Base-by-base conservation (phyloP, 2,329 filamentous ascomycete genomes). In the Sporothrix pallida region DNA sequence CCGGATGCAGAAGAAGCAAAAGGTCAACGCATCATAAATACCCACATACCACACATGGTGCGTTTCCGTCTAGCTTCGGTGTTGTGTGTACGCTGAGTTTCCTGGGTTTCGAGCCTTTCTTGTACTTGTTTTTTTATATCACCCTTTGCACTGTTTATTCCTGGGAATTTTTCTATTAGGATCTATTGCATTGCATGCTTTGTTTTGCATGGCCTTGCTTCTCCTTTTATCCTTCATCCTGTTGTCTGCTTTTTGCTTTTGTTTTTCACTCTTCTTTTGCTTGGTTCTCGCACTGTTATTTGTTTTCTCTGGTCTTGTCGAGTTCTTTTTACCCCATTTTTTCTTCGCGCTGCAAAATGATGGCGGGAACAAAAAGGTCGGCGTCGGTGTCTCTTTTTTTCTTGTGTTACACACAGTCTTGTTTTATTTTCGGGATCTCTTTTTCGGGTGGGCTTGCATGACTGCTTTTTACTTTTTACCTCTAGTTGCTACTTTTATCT, bases 1-100 rank as follows among this genome's bases (percentile, higher is more conserved):
- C 31, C 82, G 87, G 75, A 87, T 89, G 84, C 81, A 80, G 78
- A 89, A 89, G 80, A 84, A 87, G 68, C 79, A 83, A 72, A 89
- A 89, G 79, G 82, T 81, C 52, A 87, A 86, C 75, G 50, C 75
- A 12, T n/a, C 73, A 52, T 74, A 71, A 42, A 23, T 15, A 15
- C n/a, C 20, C 42, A 2, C 42, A 9, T 8, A 37, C 31, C 20
- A n/a, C 8, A 17, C 13, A 44, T 20, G 37, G 9, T 17, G 56
- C 31, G 31, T 37, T 37, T 31, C 15, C 5, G 20, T 7, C 26
- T n/a, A 37, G 9, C 17, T 17, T 42, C 8, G 58, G 58, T 37
- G 58, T 12, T 10, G 60, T 46, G 60, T 65, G 37, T 23, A 60
- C 37, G 42, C 1, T 15, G 6, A 12, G 4, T 42, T 37, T 26